Evolutionary conservation across 129 eudicot genomes (phyloP), one percentile per base, ranked within the genome.

Genomic region (Lonicera japonica): DNA sequence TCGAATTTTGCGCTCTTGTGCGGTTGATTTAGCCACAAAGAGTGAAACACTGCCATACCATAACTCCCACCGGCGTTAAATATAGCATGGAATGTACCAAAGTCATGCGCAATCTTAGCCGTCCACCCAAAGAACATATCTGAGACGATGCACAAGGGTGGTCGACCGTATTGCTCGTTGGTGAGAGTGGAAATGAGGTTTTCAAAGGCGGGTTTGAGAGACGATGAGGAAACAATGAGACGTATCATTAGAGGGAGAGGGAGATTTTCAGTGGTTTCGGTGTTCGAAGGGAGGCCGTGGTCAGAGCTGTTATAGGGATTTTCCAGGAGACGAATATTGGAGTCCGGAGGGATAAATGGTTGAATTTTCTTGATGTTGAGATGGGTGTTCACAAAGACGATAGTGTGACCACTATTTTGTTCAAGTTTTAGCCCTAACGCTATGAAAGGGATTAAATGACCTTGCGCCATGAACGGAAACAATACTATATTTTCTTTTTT

Each of bases 381-480:
- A 22, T 86, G 92, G 59, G 97, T 90, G 75, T 77, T 86, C 5
- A 86, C 34, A 63, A 83, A 80, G 69, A 75, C 78, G 68, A 86
- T 70, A 8, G 69, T 57, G 79, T 68, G 82, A 46, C 73, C 70
- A 18, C 66, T 81, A 21, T 71, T 50, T 75, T 75, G 73, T 43
- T 85, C 82, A 0, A 85, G 39, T 12, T 68, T 64, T 0, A 65
- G 72, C 8, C 92, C 88, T 57, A 90, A 58, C 12, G 92, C 77
- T 38, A 88, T 47, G 74, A 82, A 88, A 5, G 94, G 96, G 43
- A 79, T 82, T 13, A 88, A 69, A 29, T 88, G 96, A 65, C 94
- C 89, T 74, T 84, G 89, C 34, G 96, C 86, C 96, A 88, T 79
- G 87, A 79, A 84, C 0, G 96, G 96, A 38, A 88, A 82, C 67